Evolutionary conservation across 2,329 filamentous ascomycete genomes (phyloP), one percentile per base, ranked within the genome.

Genomic region (Hymenoscyphus repandus): DNA sequence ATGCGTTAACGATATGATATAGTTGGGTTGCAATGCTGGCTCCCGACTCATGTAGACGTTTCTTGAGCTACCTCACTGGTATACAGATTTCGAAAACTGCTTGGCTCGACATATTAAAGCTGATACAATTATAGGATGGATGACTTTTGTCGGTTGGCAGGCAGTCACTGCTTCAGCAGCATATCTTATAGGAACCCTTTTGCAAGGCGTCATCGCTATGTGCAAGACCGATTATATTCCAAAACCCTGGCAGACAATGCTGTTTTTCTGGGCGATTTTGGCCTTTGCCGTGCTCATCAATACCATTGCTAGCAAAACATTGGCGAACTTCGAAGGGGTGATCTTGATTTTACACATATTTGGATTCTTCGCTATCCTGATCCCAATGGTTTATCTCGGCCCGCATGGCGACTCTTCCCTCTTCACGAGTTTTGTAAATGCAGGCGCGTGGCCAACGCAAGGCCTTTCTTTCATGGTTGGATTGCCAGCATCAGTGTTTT

Each of bases 21-120:
- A 11, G 33, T 56, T 80, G 76, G 76, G 75, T 78, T 1, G 76
- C 71, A 0, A 74, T 77, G 46, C 75, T 79, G 49, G 71, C 75
- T 1, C 72, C 76, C 0, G 64, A 61, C 0, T 63, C 62, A 27
- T 67, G 69, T 42, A 75, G 79, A 53, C 77, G 74, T 50, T 72
- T 75, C 27, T 64, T 82, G 2, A 79, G 75, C 53, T 83, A 81
- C 56, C 61, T 77, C 11, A 72, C 72, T 9, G 74, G 73, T 69
- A 50, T 45, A 60, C 2, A 9, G 5, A 12, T 39, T 17, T 36
- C 13, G 12, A 12, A 13, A 27, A 3, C n/a, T 32, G 13, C 13
- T 17, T 7, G 17, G 20, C 27, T 34, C 12, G 15, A 17, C 10
- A n/a, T 6, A 10, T 22, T 4, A 7, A 37, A n/a, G 36, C 15